A percentile compares a stretch with the other conserved stretches of the same genome.
Evolutionary conservation across 306 rosid genomes (phyloP).

Genomic region (Cotoneaster glaucophyllus): DNA sequence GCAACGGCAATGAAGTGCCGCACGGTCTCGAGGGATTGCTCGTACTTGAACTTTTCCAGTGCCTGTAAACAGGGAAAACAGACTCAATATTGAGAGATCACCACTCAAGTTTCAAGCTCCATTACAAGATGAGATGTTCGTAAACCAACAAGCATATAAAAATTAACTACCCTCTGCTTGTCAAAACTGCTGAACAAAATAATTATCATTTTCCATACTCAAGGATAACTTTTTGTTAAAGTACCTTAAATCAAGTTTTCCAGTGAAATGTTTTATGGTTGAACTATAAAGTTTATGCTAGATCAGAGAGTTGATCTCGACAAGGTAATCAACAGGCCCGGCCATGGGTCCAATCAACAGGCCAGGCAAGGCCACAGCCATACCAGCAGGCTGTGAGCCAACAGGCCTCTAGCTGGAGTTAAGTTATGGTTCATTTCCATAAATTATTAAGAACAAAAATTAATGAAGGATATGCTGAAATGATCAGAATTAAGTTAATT

Average conservation of each 20-base stretch:
- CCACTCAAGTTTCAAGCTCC: not conserved
- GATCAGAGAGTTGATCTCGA: not conserved
- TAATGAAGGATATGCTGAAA: not conserved
- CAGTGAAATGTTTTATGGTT: not conserved
- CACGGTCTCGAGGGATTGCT: slow-evolving; percentile 82
- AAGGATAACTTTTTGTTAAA: not conserved
- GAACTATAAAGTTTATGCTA: not conserved
- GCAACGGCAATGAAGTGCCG: slow-evolving; percentile 69
- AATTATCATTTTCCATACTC: not conserved
- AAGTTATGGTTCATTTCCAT: not conserved
- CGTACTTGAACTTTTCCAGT: slow-evolving; percentile 84
- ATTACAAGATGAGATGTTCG: not conserved
- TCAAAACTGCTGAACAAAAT: not conserved
- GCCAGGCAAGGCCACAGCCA: not conserved
- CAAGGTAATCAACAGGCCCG: not conserved
- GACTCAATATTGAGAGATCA: not conserved
- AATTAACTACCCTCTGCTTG: not conserved
- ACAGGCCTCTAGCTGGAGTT: not conserved
- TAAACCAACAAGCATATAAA: not conserved
- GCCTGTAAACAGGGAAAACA: slow-evolving; percentile 46
- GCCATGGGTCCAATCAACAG: not conserved
- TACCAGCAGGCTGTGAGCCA: not conserved
- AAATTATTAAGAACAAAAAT: not conserved
- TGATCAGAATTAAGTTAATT: not conserved
- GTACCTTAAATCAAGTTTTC: not conserved